phyloP scores from a whole-genome alignment of 106 monocot genomes.

The Apostasia ramifera region DNA sequence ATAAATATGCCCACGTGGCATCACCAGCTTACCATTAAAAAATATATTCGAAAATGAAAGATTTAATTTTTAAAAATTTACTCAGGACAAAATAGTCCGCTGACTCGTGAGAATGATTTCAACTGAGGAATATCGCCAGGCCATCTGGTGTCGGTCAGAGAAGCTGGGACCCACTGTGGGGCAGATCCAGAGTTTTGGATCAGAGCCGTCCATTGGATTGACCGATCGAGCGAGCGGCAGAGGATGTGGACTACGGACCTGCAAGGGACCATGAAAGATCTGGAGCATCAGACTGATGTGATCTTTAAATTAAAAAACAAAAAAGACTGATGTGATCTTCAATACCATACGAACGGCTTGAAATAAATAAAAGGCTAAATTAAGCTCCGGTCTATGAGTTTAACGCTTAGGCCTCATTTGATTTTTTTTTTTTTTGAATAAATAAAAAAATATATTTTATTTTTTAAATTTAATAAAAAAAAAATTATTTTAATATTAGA shows the following conservation, averaged over 20 bases:
- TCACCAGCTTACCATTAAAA: not conserved
- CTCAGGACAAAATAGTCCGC: not conserved
- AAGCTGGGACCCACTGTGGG: not conserved
- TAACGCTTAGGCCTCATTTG: too few relatives aligned
- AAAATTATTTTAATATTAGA: too few relatives aligned
- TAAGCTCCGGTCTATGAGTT: too few relatives aligned
- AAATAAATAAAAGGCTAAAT: not conserved
- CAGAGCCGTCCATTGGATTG: not conserved
- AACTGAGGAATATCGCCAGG: not conserved
- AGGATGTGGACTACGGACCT: not conserved
- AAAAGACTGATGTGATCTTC: not conserved
- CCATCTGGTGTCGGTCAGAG: not conserved
- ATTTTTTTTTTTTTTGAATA: too few relatives aligned
- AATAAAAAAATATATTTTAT: too few relatives aligned
- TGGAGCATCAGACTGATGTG: not conserved
- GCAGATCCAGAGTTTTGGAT: not conserved
- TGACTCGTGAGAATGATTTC: not conserved
- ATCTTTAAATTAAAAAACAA: not conserved
- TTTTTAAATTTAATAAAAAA: too few relatives aligned
- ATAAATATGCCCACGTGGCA: not conserved
- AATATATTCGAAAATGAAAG: not conserved
- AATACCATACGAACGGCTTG: not conserved
- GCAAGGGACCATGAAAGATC: not conserved
- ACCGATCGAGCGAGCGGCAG: not conserved
- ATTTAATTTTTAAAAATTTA: not conserved